Evolutionary conservation across 1,284 basidiomycete genomes (phyloP), one percentile per base, ranked within the genome.

Genomic region (Marasmius sp.): DNA sequence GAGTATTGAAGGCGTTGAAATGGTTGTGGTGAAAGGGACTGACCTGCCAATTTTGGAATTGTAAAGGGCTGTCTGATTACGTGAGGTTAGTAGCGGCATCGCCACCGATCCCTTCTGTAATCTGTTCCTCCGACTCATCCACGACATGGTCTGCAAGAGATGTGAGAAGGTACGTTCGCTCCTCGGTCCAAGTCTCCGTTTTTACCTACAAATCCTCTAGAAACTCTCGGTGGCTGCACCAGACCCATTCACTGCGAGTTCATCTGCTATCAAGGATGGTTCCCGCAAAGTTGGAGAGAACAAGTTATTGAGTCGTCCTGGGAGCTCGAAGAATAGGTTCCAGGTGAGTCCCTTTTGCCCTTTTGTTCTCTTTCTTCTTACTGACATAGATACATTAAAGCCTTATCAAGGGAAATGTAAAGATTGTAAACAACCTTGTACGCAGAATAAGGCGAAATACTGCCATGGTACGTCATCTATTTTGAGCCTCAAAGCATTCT

Each of bases 371-470:
- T 68, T 57, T 38, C 37, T 41, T 59, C 64, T 67, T 68, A 61
- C 61, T 60, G 12, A 33, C 59, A 48, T 48, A 66, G 66, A 61
- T 59, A 63, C 59, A 68, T 57, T 47, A 57, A 14, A 91, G 89
- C 91, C 91, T 41, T 93, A 94, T 74, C 86, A 89, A 75, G 82
- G 83, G 55, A 92, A 91, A 72, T 94, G 92, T 72, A 92, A 88
- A 73, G 90, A 91, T 68, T 94, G 92, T 72, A 92, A 92, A 75
- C 87, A 87, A 68, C 82, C 86, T 0, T 85, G 87, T 34, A 91
- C 91, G 10, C 91, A 93, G 81, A 93, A 93, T 68, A 85, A 83
- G 67, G 92, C 89, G 34, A 93, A 92, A 75, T 93, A 89, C 74
- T 94, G 92, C 69, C 92, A 94, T 80, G 87, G 92, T 92, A n/a